Base-by-base conservation (phyloP, 2,329 filamentous ascomycete genomes). In the Magnaporthiopsis poae region DNA sequence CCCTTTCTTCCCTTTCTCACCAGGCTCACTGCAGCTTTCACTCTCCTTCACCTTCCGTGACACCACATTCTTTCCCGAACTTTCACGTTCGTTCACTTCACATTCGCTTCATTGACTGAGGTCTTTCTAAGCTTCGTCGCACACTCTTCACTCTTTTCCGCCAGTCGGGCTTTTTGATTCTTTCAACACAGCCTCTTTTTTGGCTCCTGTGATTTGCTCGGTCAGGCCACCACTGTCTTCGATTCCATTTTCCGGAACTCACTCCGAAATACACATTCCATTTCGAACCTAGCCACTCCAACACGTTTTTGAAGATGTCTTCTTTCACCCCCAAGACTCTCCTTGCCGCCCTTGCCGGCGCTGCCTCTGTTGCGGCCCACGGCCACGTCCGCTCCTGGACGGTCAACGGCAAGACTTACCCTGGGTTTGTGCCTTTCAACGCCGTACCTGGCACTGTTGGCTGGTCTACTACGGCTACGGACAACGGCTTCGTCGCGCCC, bases 401-500 rank as follows among this genome's bases (percentile, higher is more conserved):
- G 8, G 33, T 29, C 2, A 36, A n/a, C 27, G 60, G 64, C 60
- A 61, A 65, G 60, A n/a, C 18, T 5, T 61, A 62, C 64, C 11
- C 33, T 9, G 64, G 64, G 9, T 65, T 65, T 60, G 56, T 12
- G 21, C 64, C 64, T 18, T 65, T 65, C 64, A 65, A 27, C n/a
- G n/a, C 59, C 65, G 77, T 77, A 29, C 78, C 79, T 5, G 72
- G 68, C 0, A 73, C 76, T 52, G 71, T 77, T 60, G 80, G 78
- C 59, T 82, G 80, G 80, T 72, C 73, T 62, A 76, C 77, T 21
- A 69, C 74, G 63, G 76, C 79, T 68, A 77, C 77, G 66, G 80
- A 81, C 69, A 82, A 82, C 71, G 82, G 84, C 67, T 84, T 82
- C 71, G 80, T 85, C 31, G 79, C 75, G 36, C 77, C 78, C 35